These are phyloP conservation scores for Tolypocladium tropicale DNA, from an alignment of 2,329 filamentous ascomycete genomes.

Conservation along the genomic window DNA sequence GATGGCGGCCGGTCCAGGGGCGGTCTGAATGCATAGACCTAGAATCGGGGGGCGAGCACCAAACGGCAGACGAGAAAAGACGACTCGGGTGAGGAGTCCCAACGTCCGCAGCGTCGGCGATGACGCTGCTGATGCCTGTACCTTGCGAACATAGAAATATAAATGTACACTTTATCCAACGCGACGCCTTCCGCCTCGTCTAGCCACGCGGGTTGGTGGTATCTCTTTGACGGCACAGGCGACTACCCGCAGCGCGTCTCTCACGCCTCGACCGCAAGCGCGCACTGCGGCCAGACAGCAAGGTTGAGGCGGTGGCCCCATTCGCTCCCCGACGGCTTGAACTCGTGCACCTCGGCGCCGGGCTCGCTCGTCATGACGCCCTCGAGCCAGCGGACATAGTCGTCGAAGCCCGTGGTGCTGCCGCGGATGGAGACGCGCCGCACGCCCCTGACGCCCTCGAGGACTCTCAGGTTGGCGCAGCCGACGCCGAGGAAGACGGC, in stretches of 20 bases:
- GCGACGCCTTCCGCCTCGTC: neutral
- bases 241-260: neutral
- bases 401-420: constrained; percentile 28
- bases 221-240: neutral
- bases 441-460: constrained; percentile 33
- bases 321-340: constrained; percentile 3
- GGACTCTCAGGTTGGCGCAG: constrained; percentile 25
- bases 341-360: constrained; percentile 11
- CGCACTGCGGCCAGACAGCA: neutral
- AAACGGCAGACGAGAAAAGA: neutral
- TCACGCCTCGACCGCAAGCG: neutral
- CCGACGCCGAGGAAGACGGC: constrained; percentile 26
- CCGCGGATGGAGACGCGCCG: constrained; percentile 23
- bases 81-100: neutral
- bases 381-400: constrained; percentile 31
- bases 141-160: neutral
- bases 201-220: neutral
- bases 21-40: neutral
- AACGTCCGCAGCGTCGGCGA: neutral
- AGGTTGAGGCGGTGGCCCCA: neutral
- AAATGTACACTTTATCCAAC: neutral
- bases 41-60: neutral
- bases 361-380: constrained; percentile 21
- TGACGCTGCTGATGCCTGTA: neutral
- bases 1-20: neutral